These are phyloP conservation scores for Hanseniaspora valbyensis DNA, from an alignment of 805 yeast genomes.

Conservation along the genomic window DNA sequence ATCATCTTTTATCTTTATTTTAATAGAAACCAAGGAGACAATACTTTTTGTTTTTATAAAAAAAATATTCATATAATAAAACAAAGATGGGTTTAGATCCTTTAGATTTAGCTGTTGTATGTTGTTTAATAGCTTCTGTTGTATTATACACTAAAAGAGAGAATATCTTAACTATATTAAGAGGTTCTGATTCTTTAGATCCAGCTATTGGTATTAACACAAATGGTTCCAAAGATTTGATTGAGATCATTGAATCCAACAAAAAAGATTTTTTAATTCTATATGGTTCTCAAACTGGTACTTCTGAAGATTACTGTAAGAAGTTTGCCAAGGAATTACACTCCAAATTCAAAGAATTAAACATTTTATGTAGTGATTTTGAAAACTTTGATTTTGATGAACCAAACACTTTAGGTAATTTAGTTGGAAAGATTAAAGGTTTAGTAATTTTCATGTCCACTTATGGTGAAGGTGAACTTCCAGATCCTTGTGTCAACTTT, in stretches of 20 bases:
- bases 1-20: no score
- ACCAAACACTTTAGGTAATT: constrained; percentile 33
- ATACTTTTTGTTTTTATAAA: no score
- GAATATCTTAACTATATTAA: constrained; percentile 29
- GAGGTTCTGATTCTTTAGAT: constrained; percentile 30
- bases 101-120: constrained; percentile 58
- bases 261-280: constrained; percentile 69
- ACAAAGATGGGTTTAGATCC: constrained; percentile 44
- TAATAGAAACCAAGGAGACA: no score
- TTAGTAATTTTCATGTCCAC: constrained; percentile 78
- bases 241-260: constrained; percentile 45
- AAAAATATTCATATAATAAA: constrained; percentile 19
- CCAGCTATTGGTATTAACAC: constrained; percentile 28
- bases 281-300: constrained; percentile 95
- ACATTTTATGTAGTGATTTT: constrained; percentile 75
- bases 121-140: constrained; percentile 54
- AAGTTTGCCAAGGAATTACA: constrained; percentile 82
- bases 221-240: constrained; percentile 45
- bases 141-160: constrained; percentile 60
- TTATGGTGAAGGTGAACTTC: constrained; percentile 97
- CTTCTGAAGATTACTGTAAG: constrained; percentile 93
- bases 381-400: constrained; percentile 81
- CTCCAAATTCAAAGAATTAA: constrained; percentile 59
- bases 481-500: constrained; percentile 83
- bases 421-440: constrained; percentile 43